A percentile compares a stretch with the other conserved stretches of the same genome.
Conservation (phyloP, 1,284 basidiomycete genomes). For the Trametes sp. region DNA sequence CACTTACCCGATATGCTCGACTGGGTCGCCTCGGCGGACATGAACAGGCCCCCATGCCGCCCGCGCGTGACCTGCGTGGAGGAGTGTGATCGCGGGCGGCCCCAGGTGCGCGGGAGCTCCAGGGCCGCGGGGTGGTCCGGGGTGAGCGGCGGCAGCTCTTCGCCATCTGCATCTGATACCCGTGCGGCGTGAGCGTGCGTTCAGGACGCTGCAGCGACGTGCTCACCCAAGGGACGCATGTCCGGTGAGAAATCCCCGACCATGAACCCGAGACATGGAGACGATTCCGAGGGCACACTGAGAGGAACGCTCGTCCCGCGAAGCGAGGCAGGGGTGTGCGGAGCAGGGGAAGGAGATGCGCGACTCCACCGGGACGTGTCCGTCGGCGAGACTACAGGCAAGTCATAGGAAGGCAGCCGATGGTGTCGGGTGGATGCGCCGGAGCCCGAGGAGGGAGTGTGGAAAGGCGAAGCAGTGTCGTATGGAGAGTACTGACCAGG, state of each 20-base stretch:
- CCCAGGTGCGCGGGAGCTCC: background rate
- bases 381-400: conserved; percentile 6
- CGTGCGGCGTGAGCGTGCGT: background rate
- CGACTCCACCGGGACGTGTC: conserved; percentile 10
- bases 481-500: conserved; percentile 16
- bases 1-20: conserved; percentile 18
- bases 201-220: background rate
- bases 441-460: conserved; percentile 15
- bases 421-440: background rate
- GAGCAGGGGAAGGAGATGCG: conserved; percentile 4
- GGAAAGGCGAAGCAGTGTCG: background rate
- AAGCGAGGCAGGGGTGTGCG: conserved; percentile 16
- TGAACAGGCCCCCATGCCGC: background rate
- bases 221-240: conserved; percentile 13
- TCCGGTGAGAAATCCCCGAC: conserved; percentile 19
- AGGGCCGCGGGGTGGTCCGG: conserved; percentile 8
- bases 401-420: conserved; percentile 10
- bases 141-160: conserved; percentile 19
- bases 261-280: conserved; percentile 14
- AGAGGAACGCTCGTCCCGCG: conserved; percentile 16
- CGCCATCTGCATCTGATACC: conserved; percentile 13
- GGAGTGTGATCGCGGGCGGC: conserved; percentile 14
- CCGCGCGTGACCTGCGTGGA: conserved; percentile 1
- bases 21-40: conserved; percentile 9
- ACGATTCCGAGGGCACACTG: conserved; percentile 17